Evolutionary conservation across 73 alveolate species (phyloP).

Genomic region (Tetrahymena thermophila): DNA sequence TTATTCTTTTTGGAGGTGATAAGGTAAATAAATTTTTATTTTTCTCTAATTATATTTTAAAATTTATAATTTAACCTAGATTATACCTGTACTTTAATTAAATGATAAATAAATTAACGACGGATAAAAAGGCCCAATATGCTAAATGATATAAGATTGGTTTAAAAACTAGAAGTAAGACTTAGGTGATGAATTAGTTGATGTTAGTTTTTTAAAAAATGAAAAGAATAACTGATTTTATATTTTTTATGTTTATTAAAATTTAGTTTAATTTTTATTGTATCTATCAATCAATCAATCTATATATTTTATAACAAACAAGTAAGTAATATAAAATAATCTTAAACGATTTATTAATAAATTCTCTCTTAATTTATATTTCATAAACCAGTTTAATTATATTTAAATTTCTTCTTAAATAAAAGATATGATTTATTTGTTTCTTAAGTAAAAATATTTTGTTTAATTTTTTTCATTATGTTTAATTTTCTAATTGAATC

Average conservation of each 20-base stretch:
- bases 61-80: background rate
- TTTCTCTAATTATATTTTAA: background rate
- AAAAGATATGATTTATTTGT: no score
- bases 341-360: no score
- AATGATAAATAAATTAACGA: background rate
- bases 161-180: background rate
- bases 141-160: background rate
- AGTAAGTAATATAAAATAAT: no score
- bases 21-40: background rate
- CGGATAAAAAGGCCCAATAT: background rate
- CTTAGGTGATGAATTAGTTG: background rate
- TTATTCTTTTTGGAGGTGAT: background rate
- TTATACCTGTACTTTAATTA: background rate
- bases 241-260: background rate
- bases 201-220: background rate
- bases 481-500: no score
- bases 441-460: no score
- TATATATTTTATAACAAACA: no score
- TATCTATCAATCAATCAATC: no score
- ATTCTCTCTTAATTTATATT: no score
- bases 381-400: no score
- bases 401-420: no score
- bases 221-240: background rate
- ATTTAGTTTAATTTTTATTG: background rate
- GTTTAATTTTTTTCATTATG: no score